Percentiles rank a stretch among this genome's conserved stretches.
These are phyloP conservation scores for Schwanniomyces sp. DNA, from an alignment of 805 yeast species.

Conservation along the genomic window DNA sequence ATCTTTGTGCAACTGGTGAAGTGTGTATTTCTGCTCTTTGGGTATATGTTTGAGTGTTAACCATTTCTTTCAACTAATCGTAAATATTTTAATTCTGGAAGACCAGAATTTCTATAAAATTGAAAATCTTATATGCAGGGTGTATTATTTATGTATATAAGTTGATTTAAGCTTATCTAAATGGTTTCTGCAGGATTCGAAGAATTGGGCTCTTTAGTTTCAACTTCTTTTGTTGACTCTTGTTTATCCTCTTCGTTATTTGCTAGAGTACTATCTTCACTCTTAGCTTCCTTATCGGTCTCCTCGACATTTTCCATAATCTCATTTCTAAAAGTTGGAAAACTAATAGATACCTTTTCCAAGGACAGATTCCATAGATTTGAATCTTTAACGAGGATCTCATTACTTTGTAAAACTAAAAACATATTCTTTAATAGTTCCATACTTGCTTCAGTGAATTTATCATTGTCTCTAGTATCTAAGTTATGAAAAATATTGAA, in stretches of 20 bases:
- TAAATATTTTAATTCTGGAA: background rate
- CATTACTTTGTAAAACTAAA: constrained; percentile 32
- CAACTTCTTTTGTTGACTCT: background rate
- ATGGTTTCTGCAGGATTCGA: background rate
- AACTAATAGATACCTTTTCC: constrained; percentile 26
- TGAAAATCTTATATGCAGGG: background rate
- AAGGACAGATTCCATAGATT: constrained; percentile 34
- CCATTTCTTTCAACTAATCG: constrained; percentile 12
- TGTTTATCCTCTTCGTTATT: background rate
- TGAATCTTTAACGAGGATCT: constrained; percentile 17
- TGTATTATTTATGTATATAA: background rate
- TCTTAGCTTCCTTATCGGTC: background rate
- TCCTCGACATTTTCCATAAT: constrained; percentile 7
- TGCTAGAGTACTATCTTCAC: background rate
- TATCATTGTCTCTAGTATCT: constrained; percentile 14
- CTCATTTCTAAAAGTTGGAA: constrained; percentile 27
- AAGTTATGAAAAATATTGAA: constrained; percentile 26
- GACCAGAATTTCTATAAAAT: background rate
- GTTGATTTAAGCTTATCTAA: background rate
- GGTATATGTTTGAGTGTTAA: constrained; percentile 46
- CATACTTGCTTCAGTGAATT: constrained; percentile 29
- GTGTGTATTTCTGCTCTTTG: constrained; percentile 69
- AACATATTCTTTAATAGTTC: constrained; percentile 44
- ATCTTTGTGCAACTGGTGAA: constrained; percentile 76
- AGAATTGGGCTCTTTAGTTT: constrained; percentile 1